Percentiles rank a stretch among this genome's conserved stretches.
Conservation (phyloP, 176 grass and related monocot genomes). For the Phragmites australis region DNA sequence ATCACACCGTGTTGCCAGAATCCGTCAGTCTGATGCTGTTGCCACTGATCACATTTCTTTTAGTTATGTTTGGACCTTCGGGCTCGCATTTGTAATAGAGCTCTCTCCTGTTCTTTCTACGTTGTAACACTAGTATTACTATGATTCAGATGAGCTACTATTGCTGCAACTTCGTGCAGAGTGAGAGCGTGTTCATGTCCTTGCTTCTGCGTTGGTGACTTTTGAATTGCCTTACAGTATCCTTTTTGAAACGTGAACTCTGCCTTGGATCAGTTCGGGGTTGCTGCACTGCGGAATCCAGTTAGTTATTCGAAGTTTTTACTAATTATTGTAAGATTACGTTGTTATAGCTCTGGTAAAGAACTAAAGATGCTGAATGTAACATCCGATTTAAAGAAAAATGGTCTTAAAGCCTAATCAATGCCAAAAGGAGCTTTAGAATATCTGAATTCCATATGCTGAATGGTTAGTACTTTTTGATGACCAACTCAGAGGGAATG, state of each 20-base stretch:
- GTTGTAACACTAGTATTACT: constrained; percentile 33
- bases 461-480: background rate
- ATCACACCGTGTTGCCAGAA: background rate
- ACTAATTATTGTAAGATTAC: too few species aligned
- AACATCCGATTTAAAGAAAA: too few species aligned
- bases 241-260: background rate
- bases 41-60: constrained; percentile 13
- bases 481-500: background rate
- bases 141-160: constrained; percentile 14
- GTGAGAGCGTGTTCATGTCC: background rate
- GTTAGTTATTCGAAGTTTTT: too few species aligned
- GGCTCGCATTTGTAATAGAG: constrained; percentile 35
- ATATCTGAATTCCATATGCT: background rate
- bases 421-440: background rate
- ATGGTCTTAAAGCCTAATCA: background rate
- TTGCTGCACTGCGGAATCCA: too few species aligned
- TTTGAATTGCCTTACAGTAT: background rate
- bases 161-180: background rate
- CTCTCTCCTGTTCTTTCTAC: background rate
- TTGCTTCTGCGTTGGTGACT: background rate
- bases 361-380: too few species aligned
- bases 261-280: too few species aligned
- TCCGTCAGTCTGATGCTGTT: constrained; percentile 4
- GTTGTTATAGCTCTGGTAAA: too few species aligned
- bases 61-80: constrained; percentile 33